Conservation (phyloP, 2,329 filamentous ascomycete species). For the Aspergillus fumigatiaffinis region DNA sequence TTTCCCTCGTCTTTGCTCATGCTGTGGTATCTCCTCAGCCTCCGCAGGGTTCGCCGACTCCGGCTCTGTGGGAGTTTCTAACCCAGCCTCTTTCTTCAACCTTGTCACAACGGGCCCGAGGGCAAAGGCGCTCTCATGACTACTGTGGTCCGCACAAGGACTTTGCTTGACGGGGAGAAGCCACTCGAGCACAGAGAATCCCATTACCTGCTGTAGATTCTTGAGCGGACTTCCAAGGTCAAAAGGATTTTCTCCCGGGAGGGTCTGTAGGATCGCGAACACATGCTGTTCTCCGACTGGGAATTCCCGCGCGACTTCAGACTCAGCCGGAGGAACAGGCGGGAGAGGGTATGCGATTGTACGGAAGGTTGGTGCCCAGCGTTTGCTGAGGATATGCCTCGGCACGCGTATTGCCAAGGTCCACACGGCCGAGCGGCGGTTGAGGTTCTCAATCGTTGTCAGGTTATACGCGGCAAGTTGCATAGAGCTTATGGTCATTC, state of each 20-base stretch:
- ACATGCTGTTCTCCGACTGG: slow-evolving; percentile 54
- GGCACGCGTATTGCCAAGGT: slow-evolving; percentile 72
- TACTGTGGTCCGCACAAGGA: slow-evolving; percentile 68
- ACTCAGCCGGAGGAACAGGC: slow-evolving; percentile 14
- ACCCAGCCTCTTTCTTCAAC: slow-evolving; percentile 48
- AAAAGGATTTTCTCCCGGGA: slow-evolving; percentile 79
- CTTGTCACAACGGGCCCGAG: slow-evolving; percentile 60
- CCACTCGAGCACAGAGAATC: slow-evolving; percentile 68
- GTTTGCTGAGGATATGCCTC: slow-evolving; percentile 32
- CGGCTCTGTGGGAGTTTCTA: slow-evolving; percentile 15
- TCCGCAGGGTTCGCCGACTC: slow-evolving; percentile 1
- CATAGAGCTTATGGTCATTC: slow-evolving; percentile 71
- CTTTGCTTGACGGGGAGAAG: slow-evolving; percentile 70
- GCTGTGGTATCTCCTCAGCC: slow-evolving; percentile 5
- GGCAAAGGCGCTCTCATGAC: slow-evolving; percentile 62
- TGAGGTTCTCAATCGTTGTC: slow-evolving; percentile 79
- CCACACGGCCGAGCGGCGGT: slow-evolving; percentile 58
- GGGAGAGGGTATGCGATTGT: slow-evolving; percentile 41
- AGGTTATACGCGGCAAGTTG: slow-evolving; percentile 69
- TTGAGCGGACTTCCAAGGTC: slow-evolving; percentile 61
- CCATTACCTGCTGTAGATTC: slow-evolving; percentile 81
- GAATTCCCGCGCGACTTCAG: slow-evolving; percentile 13
- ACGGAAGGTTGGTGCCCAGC: slow-evolving; percentile 32
- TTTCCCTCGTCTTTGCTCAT: slow-evolving; percentile 13
- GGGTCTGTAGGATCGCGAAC: slow-evolving; percentile 75